Evolutionary conservation across 1,284 basidiomycete species (phyloP).

Genomic region (Irpex sp.): DNA sequence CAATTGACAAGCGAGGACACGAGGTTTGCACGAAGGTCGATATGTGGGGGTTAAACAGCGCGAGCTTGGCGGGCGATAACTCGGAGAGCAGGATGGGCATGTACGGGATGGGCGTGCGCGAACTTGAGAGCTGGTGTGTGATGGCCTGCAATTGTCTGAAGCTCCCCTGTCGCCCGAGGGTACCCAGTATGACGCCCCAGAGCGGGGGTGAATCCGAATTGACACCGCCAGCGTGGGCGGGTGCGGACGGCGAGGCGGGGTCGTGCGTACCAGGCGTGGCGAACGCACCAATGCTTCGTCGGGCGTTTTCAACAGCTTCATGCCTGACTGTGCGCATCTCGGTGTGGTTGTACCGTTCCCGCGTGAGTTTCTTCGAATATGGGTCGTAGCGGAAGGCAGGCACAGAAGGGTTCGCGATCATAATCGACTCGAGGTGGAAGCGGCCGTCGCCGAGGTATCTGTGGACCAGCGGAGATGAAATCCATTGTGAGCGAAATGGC

Average conservation of each 20-base stretch:
- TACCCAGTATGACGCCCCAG: conserved; percentile 97
- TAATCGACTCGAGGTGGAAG: conserved; percentile 97
- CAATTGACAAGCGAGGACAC: conserved; percentile 93
- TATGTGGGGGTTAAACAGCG: conserved; percentile 78
- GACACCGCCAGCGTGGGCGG: neutral
- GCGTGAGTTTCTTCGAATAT: conserved; percentile 95
- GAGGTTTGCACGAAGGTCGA: conserved; percentile 94
- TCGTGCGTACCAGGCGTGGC: conserved; percentile 9
- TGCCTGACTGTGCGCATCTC: conserved; percentile 81
- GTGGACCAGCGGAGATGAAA: conserved; percentile 6
- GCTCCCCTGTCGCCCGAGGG: conserved; percentile 92
- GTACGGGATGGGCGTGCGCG: conserved; percentile 61
- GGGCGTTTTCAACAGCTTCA: conserved; percentile 76
- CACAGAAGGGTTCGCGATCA: conserved; percentile 97
- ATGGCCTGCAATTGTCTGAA: conserved; percentile 88
- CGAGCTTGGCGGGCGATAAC: conserved; percentile 90
- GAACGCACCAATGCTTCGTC: conserved; percentile 52
- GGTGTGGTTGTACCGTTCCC: conserved; percentile 88
- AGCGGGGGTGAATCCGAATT: conserved; percentile 29
- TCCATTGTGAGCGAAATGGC: neutral
- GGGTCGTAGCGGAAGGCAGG: conserved; percentile 99
- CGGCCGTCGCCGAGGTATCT: conserved; percentile 98
- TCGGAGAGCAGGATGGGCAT: conserved; percentile 94
- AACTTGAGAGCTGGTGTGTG: conserved; percentile 57
- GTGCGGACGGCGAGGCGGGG: neutral